Evolutionary conservation across 768 basidiomycete species (phyloP), one percentile per base, ranked within the genome.

Genomic region (Strobilomyces confusus): DNA sequence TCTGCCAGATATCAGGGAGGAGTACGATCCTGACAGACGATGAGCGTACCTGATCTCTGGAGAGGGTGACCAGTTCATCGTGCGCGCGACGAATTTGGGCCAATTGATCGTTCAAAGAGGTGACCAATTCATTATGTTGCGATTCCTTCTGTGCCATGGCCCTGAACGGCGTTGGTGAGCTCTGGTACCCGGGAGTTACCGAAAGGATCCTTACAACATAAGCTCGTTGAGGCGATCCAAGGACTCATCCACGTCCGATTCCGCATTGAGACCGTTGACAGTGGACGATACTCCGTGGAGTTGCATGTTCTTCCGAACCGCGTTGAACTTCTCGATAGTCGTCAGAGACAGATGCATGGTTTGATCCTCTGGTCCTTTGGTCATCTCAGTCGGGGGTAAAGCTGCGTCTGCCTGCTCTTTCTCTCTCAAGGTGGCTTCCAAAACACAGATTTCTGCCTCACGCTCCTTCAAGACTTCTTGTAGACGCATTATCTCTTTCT

Each of bases 61-160:
- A 90, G 40, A 95, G 77, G 8, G 86, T 80, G 8, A 80, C 84
- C 19, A 98, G 75, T 48, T 88, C 89, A 52, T 95, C 91, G 46
- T 92, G 82, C 65, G 92, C 87, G 38, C 89, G 80, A 52, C 84
- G 84, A 54, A 87, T 81, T 59, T 84, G 77, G 61, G 59, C 67
- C 22, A 97, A 76, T 63, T 95, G 82, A 14, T 73, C 64, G 41
- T 83, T 84, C 57, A 98, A 77, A 30, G 74, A 74, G 38, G 91
- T 85, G 25, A 97, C 87, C 22, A 80, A 66, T 63, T 95, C 91
- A 33, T 83, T 82, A 66, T 98, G 95, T 32, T 84, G 77, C 5
- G 91, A 87, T 69, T 99, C 97, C 68, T 98, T 98, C 73, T 91
- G 87, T 3, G 95, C 95, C 95, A 98, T 98, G 3, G 95, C 92